These are phyloP conservation scores for Saccharum hybrid DNA, from an alignment of 202 grass and related monocot genomes.

Conservation along the genomic window DNA sequence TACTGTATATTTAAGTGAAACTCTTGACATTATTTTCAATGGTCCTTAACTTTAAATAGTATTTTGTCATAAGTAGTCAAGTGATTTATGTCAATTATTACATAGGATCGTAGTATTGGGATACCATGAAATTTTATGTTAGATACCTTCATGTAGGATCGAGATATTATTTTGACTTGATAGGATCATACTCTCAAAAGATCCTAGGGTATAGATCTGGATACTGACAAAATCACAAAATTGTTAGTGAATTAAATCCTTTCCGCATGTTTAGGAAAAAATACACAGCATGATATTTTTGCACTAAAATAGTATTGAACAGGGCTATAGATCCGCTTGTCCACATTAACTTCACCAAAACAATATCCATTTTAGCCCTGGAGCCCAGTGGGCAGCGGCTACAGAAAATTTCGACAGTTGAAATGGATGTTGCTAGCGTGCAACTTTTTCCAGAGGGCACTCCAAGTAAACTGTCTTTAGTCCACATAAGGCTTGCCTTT, in stretches of 20 bases:
- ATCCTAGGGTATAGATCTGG: background rate
- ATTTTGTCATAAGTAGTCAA: background rate
- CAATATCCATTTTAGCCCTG: background rate
- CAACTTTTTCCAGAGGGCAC: background rate
- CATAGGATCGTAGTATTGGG: background rate
- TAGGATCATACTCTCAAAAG: background rate
- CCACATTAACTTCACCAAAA: background rate
- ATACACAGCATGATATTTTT: background rate
- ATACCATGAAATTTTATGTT: background rate
- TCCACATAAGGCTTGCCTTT: background rate
- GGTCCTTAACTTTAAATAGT: background rate
- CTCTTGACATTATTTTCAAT: background rate
- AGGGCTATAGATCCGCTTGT: background rate
- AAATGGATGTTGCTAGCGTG: background rate
- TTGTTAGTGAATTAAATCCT: background rate
- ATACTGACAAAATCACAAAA: background rate
- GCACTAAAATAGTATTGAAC: background rate
- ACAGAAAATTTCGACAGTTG: background rate
- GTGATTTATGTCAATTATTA: background rate
- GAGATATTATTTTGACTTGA: background rate
- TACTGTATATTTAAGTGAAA: background rate
- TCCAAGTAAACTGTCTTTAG: background rate
- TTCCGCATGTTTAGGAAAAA: background rate
- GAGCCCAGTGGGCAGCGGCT: background rate
- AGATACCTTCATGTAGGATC: background rate